Base-by-base conservation (phyloP, 202 grass and related monocot genomes). In the Setaria viridis region DNA sequence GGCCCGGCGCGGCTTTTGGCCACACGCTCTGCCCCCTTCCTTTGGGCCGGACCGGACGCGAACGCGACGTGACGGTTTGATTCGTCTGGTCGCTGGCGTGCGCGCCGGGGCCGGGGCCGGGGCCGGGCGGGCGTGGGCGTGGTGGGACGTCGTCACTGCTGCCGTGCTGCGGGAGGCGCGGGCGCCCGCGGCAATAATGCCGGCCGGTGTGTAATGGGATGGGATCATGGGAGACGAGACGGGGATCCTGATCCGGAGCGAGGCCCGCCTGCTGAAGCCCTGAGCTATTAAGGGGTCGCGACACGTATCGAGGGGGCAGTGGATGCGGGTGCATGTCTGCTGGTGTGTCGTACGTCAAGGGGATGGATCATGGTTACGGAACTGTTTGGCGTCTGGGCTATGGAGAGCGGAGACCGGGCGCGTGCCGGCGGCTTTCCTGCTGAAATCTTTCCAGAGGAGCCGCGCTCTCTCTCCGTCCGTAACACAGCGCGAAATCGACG, bases 41-140 rank as follows among this genome's bases (percentile, higher is more conserved):
- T 7, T 76, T 42, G 17, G 19, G 9, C 10, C 21, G 58, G 54
- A 10, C 55, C 8, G 57, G 74, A 45, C 74, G 74, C 54, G 54
- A 60, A 8, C 41, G 17, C 55, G 56, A 63, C 59, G 25, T 19
- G 77, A 66, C 62, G 60, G 16, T 80, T 65, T 50, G 77, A 80
- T 66, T 80, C 77, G 30, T 49, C 29, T 51, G 60, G 25, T 65
- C 76, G 76, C 59, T 34, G 42, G 39, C 39, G 39, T 45, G 54
- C n/a, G 53, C 67, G 33, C 21, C 15, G 71, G 49, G 71, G 49
- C 48, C 71, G 4, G 30, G 48, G 33, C 21, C 15, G 71, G 49
- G 71, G 49, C 48, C 71, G 4, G 30, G 48, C 4, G 15, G 4
- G 16, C 39, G 66, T 15, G 45, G 70, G 43, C 21, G 25, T 62